Conservation (phyloP, 495 filamentous ascomycete species). For the Staphylotrichum tortipilum region DNA sequence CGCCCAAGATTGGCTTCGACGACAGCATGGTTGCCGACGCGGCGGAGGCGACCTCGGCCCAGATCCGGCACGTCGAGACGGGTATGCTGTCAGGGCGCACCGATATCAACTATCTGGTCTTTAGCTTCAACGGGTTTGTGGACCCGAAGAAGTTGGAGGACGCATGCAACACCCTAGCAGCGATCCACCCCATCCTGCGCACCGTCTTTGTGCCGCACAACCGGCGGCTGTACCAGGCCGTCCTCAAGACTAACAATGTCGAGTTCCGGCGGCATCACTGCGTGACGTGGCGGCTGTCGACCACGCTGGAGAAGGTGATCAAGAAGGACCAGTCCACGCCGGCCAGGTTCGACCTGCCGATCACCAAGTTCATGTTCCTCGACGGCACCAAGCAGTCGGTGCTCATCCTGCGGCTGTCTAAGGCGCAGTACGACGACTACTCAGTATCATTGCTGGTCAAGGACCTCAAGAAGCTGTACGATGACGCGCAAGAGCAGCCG, state of each 20-base stretch:
- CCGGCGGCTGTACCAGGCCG: constrained; percentile 37
- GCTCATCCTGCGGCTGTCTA: constrained; percentile 35
- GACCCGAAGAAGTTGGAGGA: constrained; percentile 36
- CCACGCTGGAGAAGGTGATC: constrained; percentile 30
- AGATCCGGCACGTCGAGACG: constrained; percentile 39
- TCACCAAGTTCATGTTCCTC: constrained; percentile 41
- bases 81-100: constrained; percentile 34
- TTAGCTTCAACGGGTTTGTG: constrained; percentile 34
- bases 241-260: constrained; percentile 30
- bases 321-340: constrained; percentile 31
- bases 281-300: constrained; percentile 33
- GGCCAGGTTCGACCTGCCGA: constrained; percentile 31
- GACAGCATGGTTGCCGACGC: constrained; percentile 31
- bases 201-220: constrained; percentile 36
- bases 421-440: constrained; percentile 39
- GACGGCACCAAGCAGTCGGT: constrained; percentile 40
- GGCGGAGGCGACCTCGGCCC: constrained; percentile 35
- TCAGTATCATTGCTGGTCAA: constrained; percentile 34
- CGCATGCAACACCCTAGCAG: constrained; percentile 30
- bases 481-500: constrained; percentile 22
- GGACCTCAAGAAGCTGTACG: constrained; percentile 37
- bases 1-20: constrained; percentile 29
- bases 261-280: constrained; percentile 35
- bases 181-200: constrained; percentile 37
- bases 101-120: constrained; percentile 37